Evolutionary conservation across 2,329 filamentous ascomycete genomes (phyloP), one percentile per base, ranked within the genome.

Genomic region (Corynespora cassiicola): DNA sequence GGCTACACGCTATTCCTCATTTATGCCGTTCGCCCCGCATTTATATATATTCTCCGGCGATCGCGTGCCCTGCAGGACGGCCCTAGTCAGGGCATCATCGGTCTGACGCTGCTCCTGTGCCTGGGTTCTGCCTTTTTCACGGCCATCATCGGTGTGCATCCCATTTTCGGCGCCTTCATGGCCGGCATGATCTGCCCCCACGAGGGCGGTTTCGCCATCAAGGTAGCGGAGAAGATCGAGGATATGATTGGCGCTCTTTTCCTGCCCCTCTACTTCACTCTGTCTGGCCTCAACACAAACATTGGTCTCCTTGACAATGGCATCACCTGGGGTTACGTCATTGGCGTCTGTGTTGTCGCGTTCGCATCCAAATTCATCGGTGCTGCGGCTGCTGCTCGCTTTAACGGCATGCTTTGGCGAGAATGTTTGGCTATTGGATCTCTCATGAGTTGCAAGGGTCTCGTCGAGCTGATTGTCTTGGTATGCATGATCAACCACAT

Each of bases 381-480:
- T 26, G 90, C 89, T 12, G 85, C 89, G 0, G 42, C 95, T 1
- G 90, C 91, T 6, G 90, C 92, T 1, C 81, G 83, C 22, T 61
- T 82, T 3, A 88, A 83, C 55, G 90, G 87, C 17, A 75, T 96
- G 33, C 79, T 95, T 2, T 97, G 92, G 92, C 81, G 91, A 42
- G 92, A 97, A 66, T 91, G 87, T 40, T 81, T 95, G 20, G 83
- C 89, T 1, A 94, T 97, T 52, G 92, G 92, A 10, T 83, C 86
- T 11, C 71, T 96, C 56, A 97, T 97, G 92, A 95, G 89, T 70
- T 97, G 92, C 69, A 97, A 97, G 68, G 92, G 92, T 57, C 76
- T 97, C 7, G 91, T 96, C 1, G 91, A 96, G 66, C 74, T 97
- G 35, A 96, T 97, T 65, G 91, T 96, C n/a, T 68, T 95, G 67